Base-by-base conservation (phyloP, 2,329 filamentous ascomycete species). In the Penicillium sp. region DNA sequence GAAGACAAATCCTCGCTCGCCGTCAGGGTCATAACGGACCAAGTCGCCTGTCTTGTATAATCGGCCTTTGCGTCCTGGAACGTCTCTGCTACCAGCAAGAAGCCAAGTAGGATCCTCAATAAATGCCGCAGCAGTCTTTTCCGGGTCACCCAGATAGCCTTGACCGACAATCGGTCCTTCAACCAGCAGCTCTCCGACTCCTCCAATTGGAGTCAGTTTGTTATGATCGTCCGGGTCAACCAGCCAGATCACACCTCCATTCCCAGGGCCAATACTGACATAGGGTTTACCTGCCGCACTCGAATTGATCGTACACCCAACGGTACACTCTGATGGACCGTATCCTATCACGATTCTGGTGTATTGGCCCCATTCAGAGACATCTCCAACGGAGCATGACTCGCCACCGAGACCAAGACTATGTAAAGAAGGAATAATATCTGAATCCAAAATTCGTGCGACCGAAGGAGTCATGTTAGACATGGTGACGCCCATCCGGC, bases 381-480 rank as follows among this genome's bases (percentile, higher is more conserved):
- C 49, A 33, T 56, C 46, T 7, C 46, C 46, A 10, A 46, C 49
- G 2, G 49, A 50, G 29, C 42, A 45, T 24, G 49, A 45, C 60
- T 77, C 74, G 20, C 75, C 74, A 23, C 67, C 69, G 10, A 68
- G 58, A 3, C 69, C 65, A 2, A 78, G 54, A 2, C 65, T 71
- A 45, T 73, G 70, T 32, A 78, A 54, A 12, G 61, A 55, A 56
- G 26, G 69, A 55, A 39, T 46, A 2, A 45, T 41, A n/a, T 26
- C 32, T 20, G 44, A 39, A 34, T 47, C 42, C 9, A 61, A 40
- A 18, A 49, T 34, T 7, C 68, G 56, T 0, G 82, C 82, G n/a
- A 86, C 72, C 0, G 80, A 73, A 0, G 82, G 78, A 0, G 84
- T 86, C 66, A 85, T 76, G 60, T 81, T 79, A 1, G 75, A 78